phyloP scores from a whole-genome alignment of 2,329 filamentous ascomycete species.

The Phyllosticta paracitricarpa region DNA sequence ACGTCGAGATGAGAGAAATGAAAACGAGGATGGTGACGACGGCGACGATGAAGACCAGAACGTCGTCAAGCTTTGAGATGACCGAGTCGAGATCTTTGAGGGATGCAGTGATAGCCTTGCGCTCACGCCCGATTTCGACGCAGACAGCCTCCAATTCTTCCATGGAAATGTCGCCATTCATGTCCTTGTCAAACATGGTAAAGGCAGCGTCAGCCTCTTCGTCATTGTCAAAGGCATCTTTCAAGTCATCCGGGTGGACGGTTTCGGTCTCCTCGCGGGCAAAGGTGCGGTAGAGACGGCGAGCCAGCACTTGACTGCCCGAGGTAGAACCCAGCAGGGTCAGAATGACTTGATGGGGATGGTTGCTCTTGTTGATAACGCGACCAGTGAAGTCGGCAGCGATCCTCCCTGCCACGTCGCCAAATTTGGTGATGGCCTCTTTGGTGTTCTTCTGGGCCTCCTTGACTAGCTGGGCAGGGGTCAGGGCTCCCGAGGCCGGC shows the following conservation, averaged over 20 bases:
- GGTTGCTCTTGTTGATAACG: slow-evolving; percentile 54
- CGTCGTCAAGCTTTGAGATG: slow-evolving; percentile 77
- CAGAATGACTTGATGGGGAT: slow-evolving; percentile 75
- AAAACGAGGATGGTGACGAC: slow-evolving; percentile 78
- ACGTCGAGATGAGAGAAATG: slow-evolving; percentile 78
- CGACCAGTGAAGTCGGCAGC: slow-evolving; percentile 88
- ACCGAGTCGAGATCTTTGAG: slow-evolving; percentile 93
- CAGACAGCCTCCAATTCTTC: slow-evolving; percentile 88
- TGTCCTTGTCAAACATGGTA: slow-evolving; percentile 86
- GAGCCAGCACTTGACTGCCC: slow-evolving; percentile 74
- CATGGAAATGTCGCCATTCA: slow-evolving; percentile 94
- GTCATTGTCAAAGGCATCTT: slow-evolving; percentile 64
- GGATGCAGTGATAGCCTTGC: slow-evolving; percentile 89
- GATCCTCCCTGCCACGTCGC: slow-evolving; percentile 73
- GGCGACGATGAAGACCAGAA: slow-evolving; percentile 78
- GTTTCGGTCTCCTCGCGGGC: slow-evolving; percentile 65
- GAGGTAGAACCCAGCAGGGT: slow-evolving; percentile 62
- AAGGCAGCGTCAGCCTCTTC: slow-evolving; percentile 89
- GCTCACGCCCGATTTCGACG: slow-evolving; percentile 87
- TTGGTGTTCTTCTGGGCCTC: slow-evolving; percentile 64
- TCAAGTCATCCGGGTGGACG: slow-evolving; percentile 68
- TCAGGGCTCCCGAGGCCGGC: slow-evolving; percentile 52
- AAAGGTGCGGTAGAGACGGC: slow-evolving; percentile 81
- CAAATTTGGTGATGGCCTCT: slow-evolving; percentile 67
- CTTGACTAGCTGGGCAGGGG: slow-evolving; percentile 62